Conservation (phyloP, 192 early-diverging fungal genomes). For the Gonapodya sp. region DNA sequence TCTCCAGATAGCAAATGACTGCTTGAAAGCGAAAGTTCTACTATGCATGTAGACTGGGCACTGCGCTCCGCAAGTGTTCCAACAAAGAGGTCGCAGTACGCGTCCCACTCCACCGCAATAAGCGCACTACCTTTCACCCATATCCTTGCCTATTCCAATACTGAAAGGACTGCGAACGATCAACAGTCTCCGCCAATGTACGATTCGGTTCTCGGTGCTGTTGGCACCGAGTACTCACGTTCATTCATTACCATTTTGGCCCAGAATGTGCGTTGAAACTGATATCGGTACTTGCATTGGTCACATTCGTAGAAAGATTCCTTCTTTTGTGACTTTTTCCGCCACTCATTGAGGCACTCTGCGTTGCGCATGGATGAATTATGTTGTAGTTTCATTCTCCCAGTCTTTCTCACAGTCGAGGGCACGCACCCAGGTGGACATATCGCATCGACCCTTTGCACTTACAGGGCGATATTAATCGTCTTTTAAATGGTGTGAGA, state of each 20-base stretch:
- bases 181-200: conserved; percentile 23
- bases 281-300: conserved; percentile 44
- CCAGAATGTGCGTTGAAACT: conserved; percentile 39
- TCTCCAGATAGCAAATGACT: too few species aligned
- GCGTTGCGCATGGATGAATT: too few species aligned
- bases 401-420: too few species aligned
- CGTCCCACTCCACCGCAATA: too few species aligned
- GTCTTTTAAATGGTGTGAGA: conserved; percentile 25
- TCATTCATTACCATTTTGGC: conserved; percentile 35
- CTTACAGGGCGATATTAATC: conserved; percentile 40
- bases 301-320: conserved; percentile 51
- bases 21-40: too few species aligned
- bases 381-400: too few species aligned
- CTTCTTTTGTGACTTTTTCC: conserved; percentile 32
- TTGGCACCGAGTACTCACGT: conserved; percentile 27
- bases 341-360: conserved; percentile 48
- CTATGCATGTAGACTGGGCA: too few species aligned
- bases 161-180: too few species aligned
- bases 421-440: conserved; percentile 24
- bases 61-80: too few species aligned
- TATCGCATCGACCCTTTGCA: conserved; percentile 49
- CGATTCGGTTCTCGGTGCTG: conserved; percentile 21
- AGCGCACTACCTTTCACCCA: too few species aligned
- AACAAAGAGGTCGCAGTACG: too few species aligned
- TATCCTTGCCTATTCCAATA: too few species aligned